Percentiles rank a stretch among this genome's conserved stretches.
These are phyloP conservation scores for Kregervanrija pseudodelftensis DNA, from an alignment of 805 yeast genomes.

Conservation along the genomic window DNA sequence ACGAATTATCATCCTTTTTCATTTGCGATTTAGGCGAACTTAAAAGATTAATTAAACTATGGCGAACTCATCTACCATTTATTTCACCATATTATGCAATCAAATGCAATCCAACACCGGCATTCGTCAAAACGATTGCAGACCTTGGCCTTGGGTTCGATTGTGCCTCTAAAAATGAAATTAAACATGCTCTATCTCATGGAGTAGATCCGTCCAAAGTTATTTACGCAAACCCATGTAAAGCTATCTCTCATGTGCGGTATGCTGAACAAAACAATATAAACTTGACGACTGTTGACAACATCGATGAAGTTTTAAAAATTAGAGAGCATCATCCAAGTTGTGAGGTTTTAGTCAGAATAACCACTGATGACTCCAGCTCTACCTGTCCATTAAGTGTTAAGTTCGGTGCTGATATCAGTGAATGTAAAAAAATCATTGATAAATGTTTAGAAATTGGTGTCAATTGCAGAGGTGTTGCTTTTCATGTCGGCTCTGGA, in stretches of 20 bases:
- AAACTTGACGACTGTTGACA: conserved; percentile 81
- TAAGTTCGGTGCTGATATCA: conserved; percentile 78
- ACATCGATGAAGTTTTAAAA: conserved; percentile 75
- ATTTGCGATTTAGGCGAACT: conserved; percentile 81
- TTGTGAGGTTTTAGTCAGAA: conserved; percentile 67
- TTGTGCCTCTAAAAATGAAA: conserved; percentile 88
- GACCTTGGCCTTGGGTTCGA: conserved; percentile 73
- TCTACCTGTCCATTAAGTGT: conserved; percentile 83
- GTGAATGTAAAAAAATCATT: conserved; percentile 47
- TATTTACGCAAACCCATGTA: conserved; percentile 92
- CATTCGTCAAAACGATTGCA: conserved; percentile 51
- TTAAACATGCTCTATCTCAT: conserved; percentile 52
- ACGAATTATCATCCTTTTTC: conserved; percentile 76
- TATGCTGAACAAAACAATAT: conserved; percentile 55
- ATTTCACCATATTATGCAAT: conserved; percentile 91
- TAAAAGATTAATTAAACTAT: conserved; percentile 48
- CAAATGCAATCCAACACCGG: conserved; percentile 77
- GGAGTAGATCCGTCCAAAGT: conserved; percentile 64
- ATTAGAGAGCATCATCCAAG: conserved; percentile 54
- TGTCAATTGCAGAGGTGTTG: conserved; percentile 72
- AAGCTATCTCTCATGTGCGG: conserved; percentile 74
- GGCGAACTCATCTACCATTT: conserved; percentile 62
- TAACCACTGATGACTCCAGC: conserved; percentile 81
- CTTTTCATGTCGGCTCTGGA: conserved; percentile 96
- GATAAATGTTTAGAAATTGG: conserved; percentile 53